Base-by-base conservation (phyloP, 371 early-diverging fungal genomes). In the Haplosporangium sp. region DNA sequence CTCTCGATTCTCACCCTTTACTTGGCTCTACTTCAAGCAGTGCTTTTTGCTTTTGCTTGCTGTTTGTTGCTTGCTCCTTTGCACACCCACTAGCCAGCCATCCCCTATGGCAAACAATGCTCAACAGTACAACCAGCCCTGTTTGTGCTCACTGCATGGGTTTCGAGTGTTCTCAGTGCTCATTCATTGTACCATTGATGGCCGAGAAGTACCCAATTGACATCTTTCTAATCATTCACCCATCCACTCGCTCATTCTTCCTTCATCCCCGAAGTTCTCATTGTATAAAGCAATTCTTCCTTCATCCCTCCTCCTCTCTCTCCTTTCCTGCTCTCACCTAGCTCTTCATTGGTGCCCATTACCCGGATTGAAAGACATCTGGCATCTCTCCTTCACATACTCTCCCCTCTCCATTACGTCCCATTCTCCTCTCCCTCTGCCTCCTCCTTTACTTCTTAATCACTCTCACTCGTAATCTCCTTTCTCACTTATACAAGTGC, bases 341-440 rank as follows among this genome's bases (percentile, higher is more conserved):
- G 42, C 42, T 29, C 46, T 40, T 14, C 11, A 37, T 45, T 48
- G 64, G 69, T 61, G 69, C 62, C 74, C 62, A 8, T 61, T 4
- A 55, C 69, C 74, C 54, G 68, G 74, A 69, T 74, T 74, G 74
- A 74, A 69, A 74, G 74, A 74, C 23, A 74, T 74, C 74, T 61
- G 74, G 69, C 43, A 40, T 23, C 53, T 29, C 58, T 42, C 38
- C 6, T 41, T 38, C 50, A 36, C 11, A 42, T 53, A 52, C 23
- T 12, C 42, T 14, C 51, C 23, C 52, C 13, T 23, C 36, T 47
- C 40, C 50, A 21, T 48, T 23, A 18, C 21, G n/a, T 29, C 5
- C 51, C 18, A 50, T 52, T 12, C 57, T 29, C 23, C 40, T 21
- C 55, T 12, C 16, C 40, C 59, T 21, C 58, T 18, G 14, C 50